Conservation (phyloP, 371 early-diverging fungal species). For the Mortierella sp. region DNA sequence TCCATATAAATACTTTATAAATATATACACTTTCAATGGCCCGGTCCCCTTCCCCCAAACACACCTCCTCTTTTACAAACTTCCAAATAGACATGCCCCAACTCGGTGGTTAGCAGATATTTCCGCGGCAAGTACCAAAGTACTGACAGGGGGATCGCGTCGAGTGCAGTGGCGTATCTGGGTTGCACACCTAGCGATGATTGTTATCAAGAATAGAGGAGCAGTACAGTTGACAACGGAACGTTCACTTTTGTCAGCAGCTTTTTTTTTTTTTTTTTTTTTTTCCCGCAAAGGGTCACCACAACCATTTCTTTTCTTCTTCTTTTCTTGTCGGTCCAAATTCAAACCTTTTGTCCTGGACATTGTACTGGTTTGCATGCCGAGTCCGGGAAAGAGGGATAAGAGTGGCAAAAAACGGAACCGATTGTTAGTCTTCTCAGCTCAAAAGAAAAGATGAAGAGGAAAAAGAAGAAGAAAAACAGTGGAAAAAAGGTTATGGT, state of each 20-base stretch:
- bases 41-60: too few species aligned
- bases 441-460: neutral
- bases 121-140: conserved; percentile 13
- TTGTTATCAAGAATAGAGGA: neutral
- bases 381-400: too few species aligned
- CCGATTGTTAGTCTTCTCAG: neutral
- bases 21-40: too few species aligned
- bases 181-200: conserved; percentile 17
- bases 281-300: neutral
- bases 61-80: too few species aligned
- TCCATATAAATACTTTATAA: too few species aligned
- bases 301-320: neutral
- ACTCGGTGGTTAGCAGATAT: conserved; percentile 5
- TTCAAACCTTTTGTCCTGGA: conserved; percentile 24
- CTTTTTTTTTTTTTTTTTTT: neutral
- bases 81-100: too few species aligned
- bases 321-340: neutral
- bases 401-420: neutral
- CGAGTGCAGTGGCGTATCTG: neutral
- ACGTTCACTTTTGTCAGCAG: neutral
- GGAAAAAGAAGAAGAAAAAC: too few species aligned
- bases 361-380: conserved; percentile 5
- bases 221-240: neutral
- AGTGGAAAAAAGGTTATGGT: too few species aligned
- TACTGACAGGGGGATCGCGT: conserved; percentile 21